These are phyloP conservation scores for Coemansia sp. DNA, from an alignment of 192 early-diverging fungal genomes.

Conservation along the genomic window DNA sequence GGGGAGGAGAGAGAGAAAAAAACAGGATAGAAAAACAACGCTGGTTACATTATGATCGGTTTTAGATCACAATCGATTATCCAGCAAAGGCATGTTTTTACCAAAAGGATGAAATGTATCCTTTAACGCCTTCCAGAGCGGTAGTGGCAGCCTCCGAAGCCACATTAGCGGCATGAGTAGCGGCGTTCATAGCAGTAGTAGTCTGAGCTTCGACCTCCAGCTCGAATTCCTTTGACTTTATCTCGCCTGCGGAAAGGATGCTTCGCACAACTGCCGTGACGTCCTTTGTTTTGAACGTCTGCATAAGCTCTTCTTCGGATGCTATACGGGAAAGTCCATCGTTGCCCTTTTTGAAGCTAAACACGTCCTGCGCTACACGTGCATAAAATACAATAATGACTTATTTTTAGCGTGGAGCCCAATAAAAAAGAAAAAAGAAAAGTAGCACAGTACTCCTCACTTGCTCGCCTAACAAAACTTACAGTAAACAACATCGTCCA, in stretches of 20 bases:
- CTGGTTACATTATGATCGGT: background rate
- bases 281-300: constrained; percentile 48
- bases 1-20: background rate
- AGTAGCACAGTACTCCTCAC: background rate
- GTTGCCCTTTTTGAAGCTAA: constrained; percentile 30
- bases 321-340: constrained; percentile 26
- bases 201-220: constrained; percentile 48
- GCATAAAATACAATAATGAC: background rate
- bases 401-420: background rate
- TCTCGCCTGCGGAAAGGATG: constrained; percentile 39
- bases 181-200: constrained; percentile 40
- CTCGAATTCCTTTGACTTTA: constrained; percentile 38
- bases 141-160: constrained; percentile 42
- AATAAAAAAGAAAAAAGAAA: background rate
- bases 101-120: constrained; percentile 50
- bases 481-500: constrained; percentile 53
- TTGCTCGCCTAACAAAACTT: constrained; percentile 17
- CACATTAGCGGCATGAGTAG: constrained; percentile 39
- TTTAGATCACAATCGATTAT: too few species aligned
- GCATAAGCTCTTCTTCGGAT: constrained; percentile 35
- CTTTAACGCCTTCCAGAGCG: constrained; percentile 35
- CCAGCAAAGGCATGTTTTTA: constrained; percentile 1
- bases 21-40: background rate
- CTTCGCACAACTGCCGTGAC: constrained; percentile 39
- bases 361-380: constrained; percentile 37